Percentiles rank a stretch among this genome's conserved stretches.
phyloP scores from a whole-genome alignment of 768 basidiomycete species.

The Paxillus ammoniavirescens region DNA sequence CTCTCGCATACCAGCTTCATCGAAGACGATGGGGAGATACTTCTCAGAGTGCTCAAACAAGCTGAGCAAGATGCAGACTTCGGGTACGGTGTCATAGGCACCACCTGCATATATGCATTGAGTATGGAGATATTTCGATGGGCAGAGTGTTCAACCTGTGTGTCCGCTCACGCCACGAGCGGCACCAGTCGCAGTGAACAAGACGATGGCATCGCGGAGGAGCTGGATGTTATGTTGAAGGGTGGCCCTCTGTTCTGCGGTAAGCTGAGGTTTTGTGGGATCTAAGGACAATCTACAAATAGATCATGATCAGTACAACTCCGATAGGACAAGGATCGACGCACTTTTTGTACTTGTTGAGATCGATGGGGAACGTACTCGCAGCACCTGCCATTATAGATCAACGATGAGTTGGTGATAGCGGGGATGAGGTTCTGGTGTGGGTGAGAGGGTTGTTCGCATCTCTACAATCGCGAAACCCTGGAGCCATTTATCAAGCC shows the following conservation, averaged over 20 bases:
- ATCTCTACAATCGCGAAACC: constrained; percentile 4
- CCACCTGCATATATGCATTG: constrained; percentile 41
- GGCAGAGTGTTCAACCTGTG: constrained; percentile 48
- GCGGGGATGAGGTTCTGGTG: background rate
- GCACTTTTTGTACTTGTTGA: constrained; percentile 73
- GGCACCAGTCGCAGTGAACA: constrained; percentile 84
- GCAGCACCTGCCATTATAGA: constrained; percentile 40
- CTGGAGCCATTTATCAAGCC: constrained; percentile 17
- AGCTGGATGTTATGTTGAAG: constrained; percentile 74
- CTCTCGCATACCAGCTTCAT: constrained; percentile 69
- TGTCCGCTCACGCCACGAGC: constrained; percentile 87
- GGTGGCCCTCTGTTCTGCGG: constrained; percentile 55
- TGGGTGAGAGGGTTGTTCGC: no score
- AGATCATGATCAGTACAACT: constrained; percentile 5
- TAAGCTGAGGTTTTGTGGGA: constrained; percentile 60
- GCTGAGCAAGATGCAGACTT: constrained; percentile 76
- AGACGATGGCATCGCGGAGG: constrained; percentile 79
- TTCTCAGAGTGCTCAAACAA: constrained; percentile 64
- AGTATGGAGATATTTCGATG: background rate
- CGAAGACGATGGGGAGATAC: constrained; percentile 70
- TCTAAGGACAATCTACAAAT: constrained; percentile 66
- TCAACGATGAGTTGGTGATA: background rate
- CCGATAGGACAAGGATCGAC: constrained; percentile 7
- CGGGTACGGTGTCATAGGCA: constrained; percentile 77
- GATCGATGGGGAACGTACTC: constrained; percentile 71